Conservation (phyloP, 495 filamentous ascomycete species). For the Podospora fimiseda region DNA sequence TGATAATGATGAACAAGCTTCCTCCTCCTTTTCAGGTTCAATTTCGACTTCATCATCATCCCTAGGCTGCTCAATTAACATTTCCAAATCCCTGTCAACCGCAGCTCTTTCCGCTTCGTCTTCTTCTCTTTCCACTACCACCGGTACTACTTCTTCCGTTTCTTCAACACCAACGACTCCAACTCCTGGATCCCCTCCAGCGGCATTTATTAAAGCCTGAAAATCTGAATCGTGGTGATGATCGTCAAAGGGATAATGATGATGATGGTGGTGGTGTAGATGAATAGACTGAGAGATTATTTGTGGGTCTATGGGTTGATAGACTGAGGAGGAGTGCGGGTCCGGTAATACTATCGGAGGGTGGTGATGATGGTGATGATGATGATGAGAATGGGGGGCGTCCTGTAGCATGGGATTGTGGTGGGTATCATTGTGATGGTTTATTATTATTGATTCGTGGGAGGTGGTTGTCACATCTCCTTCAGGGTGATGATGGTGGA, state of each 20-base stretch:
- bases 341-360: too few relatives aligned
- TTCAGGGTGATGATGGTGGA: too few relatives aligned
- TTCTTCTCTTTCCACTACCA: constrained; percentile 6
- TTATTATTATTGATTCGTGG: constrained; percentile 5
- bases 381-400: constrained; percentile 11
- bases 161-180: not conserved
- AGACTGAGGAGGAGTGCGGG: constrained; percentile 19
- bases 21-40: not conserved
- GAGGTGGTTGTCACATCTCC: not conserved
- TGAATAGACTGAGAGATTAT: constrained; percentile 8
- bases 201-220: constrained; percentile 38
- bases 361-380: constrained; percentile 12
- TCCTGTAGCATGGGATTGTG: constrained; percentile 28
- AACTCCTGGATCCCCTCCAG: constrained; percentile 18
- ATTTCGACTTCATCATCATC: constrained; percentile 23
- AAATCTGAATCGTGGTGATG: constrained; percentile 27
- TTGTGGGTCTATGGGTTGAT: constrained; percentile 10
- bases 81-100: constrained; percentile 45
- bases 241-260: constrained; percentile 20
- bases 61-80: constrained; percentile 43
- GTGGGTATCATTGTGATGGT: constrained; percentile 10
- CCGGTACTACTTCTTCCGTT: constrained; percentile 10
- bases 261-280: constrained; percentile 12
- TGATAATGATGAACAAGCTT: too few relatives aligned
- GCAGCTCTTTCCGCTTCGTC: constrained; percentile 31